Conservation (phyloP, 176 grass and related monocot genomes). For the Eragrostis curvula region DNA sequence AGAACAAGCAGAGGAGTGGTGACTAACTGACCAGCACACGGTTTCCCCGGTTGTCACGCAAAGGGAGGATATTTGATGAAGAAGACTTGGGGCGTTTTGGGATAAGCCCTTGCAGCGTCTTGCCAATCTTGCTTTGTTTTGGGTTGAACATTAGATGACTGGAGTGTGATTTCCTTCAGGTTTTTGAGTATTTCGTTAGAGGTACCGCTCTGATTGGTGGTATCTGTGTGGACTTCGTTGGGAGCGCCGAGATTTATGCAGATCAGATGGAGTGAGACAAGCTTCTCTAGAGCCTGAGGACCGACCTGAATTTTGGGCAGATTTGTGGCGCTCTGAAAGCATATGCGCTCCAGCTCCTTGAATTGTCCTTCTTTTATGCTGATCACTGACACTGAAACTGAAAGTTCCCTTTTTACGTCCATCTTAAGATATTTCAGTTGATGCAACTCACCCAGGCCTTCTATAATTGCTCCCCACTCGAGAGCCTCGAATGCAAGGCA, state of each 20-base stretch:
- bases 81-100: neutral
- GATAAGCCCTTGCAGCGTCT: conserved; percentile 4
- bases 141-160: neutral
- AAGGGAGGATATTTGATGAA: neutral
- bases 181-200: neutral
- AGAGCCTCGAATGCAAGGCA: neutral
- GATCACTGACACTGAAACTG: no score
- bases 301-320: neutral
- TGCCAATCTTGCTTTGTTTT: neutral
- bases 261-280: conserved; percentile 2
- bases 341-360: neutral
- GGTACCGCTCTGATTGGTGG: no score
- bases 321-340: neutral
- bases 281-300: neutral
- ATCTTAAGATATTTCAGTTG: conserved; percentile 14
- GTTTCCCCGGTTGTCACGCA: no score
- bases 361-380: neutral
- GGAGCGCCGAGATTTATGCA: neutral
- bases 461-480: neutral
- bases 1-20: no score
- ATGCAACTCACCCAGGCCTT: neutral
- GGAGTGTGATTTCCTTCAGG: neutral
- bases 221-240: no score
- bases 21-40: no score
- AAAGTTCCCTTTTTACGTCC: neutral